phyloP scores from a whole-genome alignment of 2,329 filamentous ascomycete species.

The Boeremia lycopersici region DNA sequence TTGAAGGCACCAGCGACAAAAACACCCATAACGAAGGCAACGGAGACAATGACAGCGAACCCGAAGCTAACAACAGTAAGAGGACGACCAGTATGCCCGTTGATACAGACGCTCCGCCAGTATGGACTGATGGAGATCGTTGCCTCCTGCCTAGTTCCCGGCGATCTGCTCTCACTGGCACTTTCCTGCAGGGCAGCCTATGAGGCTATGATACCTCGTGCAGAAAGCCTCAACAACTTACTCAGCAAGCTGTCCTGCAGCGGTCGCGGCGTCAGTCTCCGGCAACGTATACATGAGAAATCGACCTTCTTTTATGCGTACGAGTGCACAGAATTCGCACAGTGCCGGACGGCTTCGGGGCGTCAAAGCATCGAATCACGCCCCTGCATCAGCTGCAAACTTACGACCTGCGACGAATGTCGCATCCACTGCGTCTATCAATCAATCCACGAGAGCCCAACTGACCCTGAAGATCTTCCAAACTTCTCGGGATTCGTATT shows the following conservation, averaged over 20 bases:
- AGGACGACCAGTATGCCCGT: slow-evolving; percentile 15
- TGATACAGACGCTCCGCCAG: slow-evolving; percentile 30
- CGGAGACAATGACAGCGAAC: not conserved
- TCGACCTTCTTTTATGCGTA: slow-evolving; percentile 32
- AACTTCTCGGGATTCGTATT: slow-evolving; percentile 41
- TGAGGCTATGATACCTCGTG: slow-evolving; percentile 27
- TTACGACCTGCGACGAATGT: slow-evolving; percentile 45
- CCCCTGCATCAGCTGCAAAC: slow-evolving; percentile 35
- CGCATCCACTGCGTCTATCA: slow-evolving; percentile 45
- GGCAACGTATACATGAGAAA: slow-evolving; percentile 28
- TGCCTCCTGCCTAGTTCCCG: slow-evolving; percentile 29
- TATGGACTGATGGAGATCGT: slow-evolving; percentile 39
- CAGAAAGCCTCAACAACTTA: slow-evolving; percentile 34
- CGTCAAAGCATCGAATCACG: slow-evolving; percentile 21
- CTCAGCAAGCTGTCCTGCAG: slow-evolving; percentile 36
- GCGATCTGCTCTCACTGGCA: slow-evolving; percentile 39
- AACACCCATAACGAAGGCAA: not conserved
- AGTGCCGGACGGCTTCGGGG: slow-evolving; percentile 25
- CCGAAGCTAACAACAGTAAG: not conserved
- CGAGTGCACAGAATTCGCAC: slow-evolving; percentile 29
- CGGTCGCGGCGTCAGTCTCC: slow-evolving; percentile 33
- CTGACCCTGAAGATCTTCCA: slow-evolving; percentile 37
- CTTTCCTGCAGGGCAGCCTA: slow-evolving; percentile 35
- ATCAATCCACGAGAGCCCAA: slow-evolving; percentile 32
- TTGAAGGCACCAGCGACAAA: no score